Conservation (phyloP, 208 protist species). For the Acanthamoeba royreba region DNA sequence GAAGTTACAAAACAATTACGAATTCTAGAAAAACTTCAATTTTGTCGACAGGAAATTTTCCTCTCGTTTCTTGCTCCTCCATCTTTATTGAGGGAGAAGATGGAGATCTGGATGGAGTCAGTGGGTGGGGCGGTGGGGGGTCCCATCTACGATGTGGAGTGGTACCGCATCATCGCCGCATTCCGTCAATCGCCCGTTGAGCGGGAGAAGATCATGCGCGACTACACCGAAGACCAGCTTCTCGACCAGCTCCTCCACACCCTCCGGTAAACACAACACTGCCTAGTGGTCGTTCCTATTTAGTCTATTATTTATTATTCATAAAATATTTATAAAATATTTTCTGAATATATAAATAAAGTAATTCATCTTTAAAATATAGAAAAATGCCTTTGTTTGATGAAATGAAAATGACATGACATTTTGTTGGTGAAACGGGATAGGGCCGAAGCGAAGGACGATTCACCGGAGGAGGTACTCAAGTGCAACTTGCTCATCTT, state of each 20-base stretch:
- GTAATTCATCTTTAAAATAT: not conserved
- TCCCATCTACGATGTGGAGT: constrained; percentile 33
- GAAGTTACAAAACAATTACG: no score
- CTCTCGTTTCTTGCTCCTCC: no score
- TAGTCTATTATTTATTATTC: not conserved
- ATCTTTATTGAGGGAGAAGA: no score
- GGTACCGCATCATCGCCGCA: not conserved
- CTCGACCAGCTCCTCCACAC: constrained; percentile 16
- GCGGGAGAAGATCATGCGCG: not conserved
- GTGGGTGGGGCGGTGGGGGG: not conserved
- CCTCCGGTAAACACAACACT: not conserved
- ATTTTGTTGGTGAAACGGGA: no score
- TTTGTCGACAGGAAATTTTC: no score
- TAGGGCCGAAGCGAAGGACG: not conserved
- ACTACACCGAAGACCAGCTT: constrained; percentile 3
- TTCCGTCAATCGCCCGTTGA: not conserved
- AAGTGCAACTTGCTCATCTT: constrained; percentile 43
- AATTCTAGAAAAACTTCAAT: no score
- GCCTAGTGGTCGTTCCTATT: not conserved
- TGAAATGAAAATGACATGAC: no score
- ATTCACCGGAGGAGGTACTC: not conserved
- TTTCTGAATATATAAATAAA: not conserved
- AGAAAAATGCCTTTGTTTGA: no score
- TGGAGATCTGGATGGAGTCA: constrained; percentile 39
- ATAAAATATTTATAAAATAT: not conserved